Conservation (phyloP, 192 early-diverging fungal genomes). For the Podila minutissima region DNA sequence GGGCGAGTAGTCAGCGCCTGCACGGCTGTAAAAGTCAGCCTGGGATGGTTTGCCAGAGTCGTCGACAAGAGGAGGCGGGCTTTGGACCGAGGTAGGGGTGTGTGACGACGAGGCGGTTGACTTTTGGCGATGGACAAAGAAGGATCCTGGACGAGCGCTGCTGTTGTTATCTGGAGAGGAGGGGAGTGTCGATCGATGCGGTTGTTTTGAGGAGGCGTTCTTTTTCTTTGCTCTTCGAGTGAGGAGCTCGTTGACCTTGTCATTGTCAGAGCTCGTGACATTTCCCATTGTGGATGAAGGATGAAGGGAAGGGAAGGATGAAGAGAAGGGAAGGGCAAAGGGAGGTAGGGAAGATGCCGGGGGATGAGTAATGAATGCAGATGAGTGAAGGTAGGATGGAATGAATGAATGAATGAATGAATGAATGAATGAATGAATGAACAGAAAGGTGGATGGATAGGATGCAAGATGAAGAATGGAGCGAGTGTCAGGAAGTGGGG, state of each 20-base stretch:
- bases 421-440: not conserved
- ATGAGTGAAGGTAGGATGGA: not conserved
- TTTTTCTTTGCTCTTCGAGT: conserved; percentile 12
- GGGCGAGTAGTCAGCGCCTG: conserved; percentile 13
- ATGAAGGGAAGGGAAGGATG: not conserved
- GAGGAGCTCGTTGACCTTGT: conserved; percentile 23
- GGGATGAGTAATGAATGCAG: not conserved
- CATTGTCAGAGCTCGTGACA: conserved; percentile 33
- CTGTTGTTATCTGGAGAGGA: conserved; percentile 4
- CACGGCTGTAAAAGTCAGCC: conserved; percentile 19
- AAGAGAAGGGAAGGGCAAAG: not conserved
- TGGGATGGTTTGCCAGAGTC: conserved; percentile 6
- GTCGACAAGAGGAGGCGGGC: not conserved
- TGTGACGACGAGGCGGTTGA: not conserved
- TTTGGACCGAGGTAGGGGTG: not conserved
- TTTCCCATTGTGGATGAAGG: conserved; percentile 25
- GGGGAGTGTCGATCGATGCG: not conserved
- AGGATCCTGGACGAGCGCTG: conserved; percentile 1
- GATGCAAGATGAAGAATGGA: not conserved
- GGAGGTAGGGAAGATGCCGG: not conserved
- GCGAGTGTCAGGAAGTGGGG: not conserved
- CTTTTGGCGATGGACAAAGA: not conserved
- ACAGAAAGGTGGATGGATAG: not conserved
- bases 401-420: not conserved
- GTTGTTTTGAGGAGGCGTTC: not conserved